Conservation (phyloP, 1,284 basidiomycete genomes). For the Nidula niveotomentosa region DNA sequence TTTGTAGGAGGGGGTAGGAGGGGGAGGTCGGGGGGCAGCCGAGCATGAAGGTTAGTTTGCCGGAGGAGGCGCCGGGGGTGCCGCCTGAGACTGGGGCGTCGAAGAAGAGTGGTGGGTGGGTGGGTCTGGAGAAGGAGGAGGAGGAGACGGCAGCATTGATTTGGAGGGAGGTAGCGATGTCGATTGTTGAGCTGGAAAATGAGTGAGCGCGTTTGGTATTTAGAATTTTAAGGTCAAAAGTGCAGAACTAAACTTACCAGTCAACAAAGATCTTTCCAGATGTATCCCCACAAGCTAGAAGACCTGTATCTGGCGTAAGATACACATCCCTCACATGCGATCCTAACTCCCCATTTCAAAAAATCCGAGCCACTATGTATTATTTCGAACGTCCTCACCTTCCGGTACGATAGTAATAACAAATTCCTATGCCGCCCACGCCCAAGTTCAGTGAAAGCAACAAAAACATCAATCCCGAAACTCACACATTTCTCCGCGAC, state of each 20-base stretch:
- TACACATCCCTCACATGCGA: constrained; percentile 35
- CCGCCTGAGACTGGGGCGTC: constrained; percentile 39
- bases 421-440: constrained; percentile 22
- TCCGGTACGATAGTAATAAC: constrained; percentile 38
- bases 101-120: constrained; percentile 25
- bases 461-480: background rate
- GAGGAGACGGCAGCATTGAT: constrained; percentile 25
- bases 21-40: constrained; percentile 27
- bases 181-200: constrained; percentile 37
- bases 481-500: constrained; percentile 33
- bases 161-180: constrained; percentile 29
- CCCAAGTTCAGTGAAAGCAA: background rate
- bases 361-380: background rate
- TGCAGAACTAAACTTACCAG: constrained; percentile 22
- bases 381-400: constrained; percentile 17
- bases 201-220: background rate
- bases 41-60: constrained; percentile 36
- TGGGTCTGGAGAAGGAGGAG: constrained; percentile 1
- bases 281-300: constrained; percentile 26
- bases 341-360: constrained; percentile 16
- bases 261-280: constrained; percentile 38
- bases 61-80: constrained; percentile 34
- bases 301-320: constrained; percentile 25
- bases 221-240: background rate
- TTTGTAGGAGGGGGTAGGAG: constrained; percentile 24